Conservation (phyloP, 2,329 filamentous ascomycete species). For the Pseudomassariella vexata region DNA sequence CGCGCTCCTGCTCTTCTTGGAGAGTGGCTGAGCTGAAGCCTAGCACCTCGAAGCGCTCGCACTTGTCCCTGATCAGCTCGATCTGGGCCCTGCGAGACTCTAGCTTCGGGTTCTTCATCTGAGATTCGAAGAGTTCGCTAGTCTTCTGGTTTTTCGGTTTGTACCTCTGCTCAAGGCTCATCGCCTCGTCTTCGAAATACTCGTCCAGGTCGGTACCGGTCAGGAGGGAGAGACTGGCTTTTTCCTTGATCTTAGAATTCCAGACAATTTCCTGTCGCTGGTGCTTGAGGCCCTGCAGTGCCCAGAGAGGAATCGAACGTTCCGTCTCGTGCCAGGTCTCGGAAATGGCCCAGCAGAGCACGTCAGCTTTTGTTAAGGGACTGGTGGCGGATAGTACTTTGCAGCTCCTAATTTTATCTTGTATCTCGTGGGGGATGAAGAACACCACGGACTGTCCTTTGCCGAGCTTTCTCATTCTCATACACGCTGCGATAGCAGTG, state of each 20-base stretch:
- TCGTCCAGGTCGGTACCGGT: slow-evolving; percentile 26
- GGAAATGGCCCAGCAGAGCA: slow-evolving; percentile 53
- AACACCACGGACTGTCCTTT: slow-evolving; percentile 61
- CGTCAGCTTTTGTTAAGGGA: slow-evolving; percentile 42
- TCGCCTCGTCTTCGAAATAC: slow-evolving; percentile 50
- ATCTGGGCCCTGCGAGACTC: slow-evolving; percentile 18
- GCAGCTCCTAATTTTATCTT: slow-evolving; percentile 39
- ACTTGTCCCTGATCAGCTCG: slow-evolving; percentile 25
- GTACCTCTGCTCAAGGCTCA: slow-evolving; percentile 47
- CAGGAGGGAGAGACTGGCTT: slow-evolving; percentile 13
- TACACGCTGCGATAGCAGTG: slow-evolving; percentile 59
- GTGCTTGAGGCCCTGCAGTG: slow-evolving; percentile 49
- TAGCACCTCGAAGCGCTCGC: slow-evolving; percentile 26
- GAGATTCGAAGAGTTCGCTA: background rate
- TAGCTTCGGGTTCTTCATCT: slow-evolving; percentile 3
- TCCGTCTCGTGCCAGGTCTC: slow-evolving; percentile 48
- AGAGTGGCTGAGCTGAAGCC: slow-evolving; percentile 30
- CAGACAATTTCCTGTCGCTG: slow-evolving; percentile 33
- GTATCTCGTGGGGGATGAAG: slow-evolving; percentile 53
- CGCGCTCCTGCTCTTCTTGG: slow-evolving; percentile 64
- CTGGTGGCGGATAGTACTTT: slow-evolving; percentile 6
- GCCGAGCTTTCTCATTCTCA: slow-evolving; percentile 66
- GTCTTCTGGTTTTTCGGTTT: slow-evolving; percentile 22
- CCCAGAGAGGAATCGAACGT: slow-evolving; percentile 53
- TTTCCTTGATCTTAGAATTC: slow-evolving; percentile 9